These are phyloP conservation scores for Boletus pseudo-olivaceus DNA, from an alignment of 768 basidiomycete genomes.

Conservation along the genomic window DNA sequence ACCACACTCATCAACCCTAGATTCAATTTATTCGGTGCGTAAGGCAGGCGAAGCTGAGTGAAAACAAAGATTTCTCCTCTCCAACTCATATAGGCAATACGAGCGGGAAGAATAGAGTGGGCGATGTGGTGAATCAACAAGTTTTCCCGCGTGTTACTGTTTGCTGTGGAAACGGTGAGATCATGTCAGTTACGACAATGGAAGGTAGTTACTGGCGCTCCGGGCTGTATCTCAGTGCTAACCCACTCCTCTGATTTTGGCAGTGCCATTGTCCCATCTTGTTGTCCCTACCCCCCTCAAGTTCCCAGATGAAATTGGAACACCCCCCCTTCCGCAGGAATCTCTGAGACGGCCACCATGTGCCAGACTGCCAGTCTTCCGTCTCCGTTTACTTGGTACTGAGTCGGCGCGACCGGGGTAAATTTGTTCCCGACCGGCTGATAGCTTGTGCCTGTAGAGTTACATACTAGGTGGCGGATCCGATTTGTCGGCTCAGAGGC, in stretches of 20 bases:
- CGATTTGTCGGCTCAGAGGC: not conserved
- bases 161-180: not conserved
- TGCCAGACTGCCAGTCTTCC: not conserved
- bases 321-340: conserved; percentile 1
- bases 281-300: not conserved
- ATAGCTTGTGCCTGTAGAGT: not conserved
- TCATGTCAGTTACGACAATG: not conserved
- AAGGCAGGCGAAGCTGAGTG: not conserved
- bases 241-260: not conserved
- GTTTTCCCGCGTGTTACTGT: not conserved
- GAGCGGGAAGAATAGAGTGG: not conserved
- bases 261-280: not conserved
- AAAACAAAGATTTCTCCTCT: not conserved
- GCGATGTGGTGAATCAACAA: not conserved
- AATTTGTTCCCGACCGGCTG: not conserved
- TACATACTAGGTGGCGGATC: not conserved
- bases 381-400: not conserved
- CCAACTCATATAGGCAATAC: too few species aligned
- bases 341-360: not conserved
- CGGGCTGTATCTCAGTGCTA: not conserved
- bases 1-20: not conserved
- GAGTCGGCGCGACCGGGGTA: not conserved
- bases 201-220: not conserved
- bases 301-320: not conserved
- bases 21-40: not conserved